Conservation (phyloP, 768 basidiomycete species). For the Brasilioporus rufonigricans region DNA sequence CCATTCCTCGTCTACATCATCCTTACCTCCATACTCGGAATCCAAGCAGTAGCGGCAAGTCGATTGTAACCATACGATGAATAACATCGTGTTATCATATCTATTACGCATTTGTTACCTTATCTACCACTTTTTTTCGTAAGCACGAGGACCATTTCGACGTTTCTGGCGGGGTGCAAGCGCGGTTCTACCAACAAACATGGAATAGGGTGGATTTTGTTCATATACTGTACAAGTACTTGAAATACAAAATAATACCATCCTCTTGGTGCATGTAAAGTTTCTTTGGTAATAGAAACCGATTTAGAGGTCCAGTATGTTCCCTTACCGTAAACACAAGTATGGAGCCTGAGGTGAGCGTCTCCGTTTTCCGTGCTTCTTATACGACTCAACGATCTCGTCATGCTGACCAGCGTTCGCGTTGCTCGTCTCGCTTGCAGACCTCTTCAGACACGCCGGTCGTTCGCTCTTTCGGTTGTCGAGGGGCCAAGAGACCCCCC, state of each 20-base stretch:
- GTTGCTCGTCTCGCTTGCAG: conserved; percentile 5
- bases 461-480: conserved; percentile 50
- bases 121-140: conserved; percentile 10
- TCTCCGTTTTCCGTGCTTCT: background rate
- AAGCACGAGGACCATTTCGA: background rate
- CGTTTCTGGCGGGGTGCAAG: background rate
- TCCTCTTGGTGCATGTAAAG: background rate
- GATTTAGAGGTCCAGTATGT: background rate
- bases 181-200: background rate
- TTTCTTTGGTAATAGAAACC: background rate
- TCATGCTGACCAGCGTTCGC: background rate
- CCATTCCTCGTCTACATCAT: conserved; percentile 38
- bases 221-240: conserved; percentile 16
- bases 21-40: conserved; percentile 43
- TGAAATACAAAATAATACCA: background rate
- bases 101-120: conserved; percentile 25
- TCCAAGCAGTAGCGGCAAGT: conserved; percentile 17
- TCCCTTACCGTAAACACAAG: background rate
- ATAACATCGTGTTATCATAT: conserved; percentile 12
- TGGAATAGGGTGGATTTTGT: conserved; percentile 21
- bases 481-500: conserved; percentile 57
- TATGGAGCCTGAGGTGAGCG: background rate
- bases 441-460: conserved; percentile 15
- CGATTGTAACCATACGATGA: background rate
- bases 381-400: background rate